Evolutionary conservation across 306 rosid genomes (phyloP).

Genomic region (Fagus sylvatica): DNA sequence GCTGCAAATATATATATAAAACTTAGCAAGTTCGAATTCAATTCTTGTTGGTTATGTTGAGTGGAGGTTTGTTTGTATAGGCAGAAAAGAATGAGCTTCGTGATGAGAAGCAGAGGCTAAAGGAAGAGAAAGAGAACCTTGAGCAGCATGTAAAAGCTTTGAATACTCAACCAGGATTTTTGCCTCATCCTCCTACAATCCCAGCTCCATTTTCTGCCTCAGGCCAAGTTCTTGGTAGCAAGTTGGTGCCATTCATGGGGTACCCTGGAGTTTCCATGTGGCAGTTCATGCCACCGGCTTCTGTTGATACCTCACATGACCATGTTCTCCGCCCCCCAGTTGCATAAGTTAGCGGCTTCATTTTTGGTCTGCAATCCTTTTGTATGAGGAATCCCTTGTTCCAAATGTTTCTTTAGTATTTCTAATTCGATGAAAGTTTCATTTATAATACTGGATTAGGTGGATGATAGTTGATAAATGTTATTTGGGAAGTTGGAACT

Average conservation of each 20-base stretch:
- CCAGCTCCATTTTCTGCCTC: conserved; percentile 47
- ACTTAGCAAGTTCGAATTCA: not conserved
- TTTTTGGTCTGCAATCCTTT: not conserved
- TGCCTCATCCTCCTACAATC: conserved; percentile 56
- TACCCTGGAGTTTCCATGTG: conserved; percentile 93
- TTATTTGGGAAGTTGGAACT: conserved; percentile 12
- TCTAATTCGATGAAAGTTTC: not conserved
- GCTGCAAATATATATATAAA: not conserved
- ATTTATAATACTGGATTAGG: not conserved
- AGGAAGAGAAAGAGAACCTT: conserved; percentile 68
- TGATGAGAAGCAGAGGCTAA: conserved; percentile 88
- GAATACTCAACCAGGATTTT: conserved; percentile 50
- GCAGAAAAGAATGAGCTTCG: conserved; percentile 94
- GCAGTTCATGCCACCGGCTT: conserved; percentile 85
- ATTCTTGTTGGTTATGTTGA: conserved; percentile 3
- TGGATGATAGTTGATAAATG: conserved; percentile 3
- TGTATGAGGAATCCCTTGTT: conserved; percentile 1
- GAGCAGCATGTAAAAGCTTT: conserved; percentile 55
- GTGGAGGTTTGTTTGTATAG: conserved; percentile 36
- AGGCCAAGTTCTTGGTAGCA: conserved; percentile 58
- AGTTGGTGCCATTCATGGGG: conserved; percentile 76
- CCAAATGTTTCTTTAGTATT: conserved; percentile 8
- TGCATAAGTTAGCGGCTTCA: conserved; percentile 48
- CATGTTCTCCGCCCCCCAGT: conserved; percentile 94
- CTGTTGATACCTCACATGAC: conserved; percentile 84